A percentile compares a stretch with the other conserved stretches of the same genome.
Evolutionary conservation across 495 filamentous ascomycete genomes (phyloP).

Genomic region (Talaromyces nanjingensis): DNA sequence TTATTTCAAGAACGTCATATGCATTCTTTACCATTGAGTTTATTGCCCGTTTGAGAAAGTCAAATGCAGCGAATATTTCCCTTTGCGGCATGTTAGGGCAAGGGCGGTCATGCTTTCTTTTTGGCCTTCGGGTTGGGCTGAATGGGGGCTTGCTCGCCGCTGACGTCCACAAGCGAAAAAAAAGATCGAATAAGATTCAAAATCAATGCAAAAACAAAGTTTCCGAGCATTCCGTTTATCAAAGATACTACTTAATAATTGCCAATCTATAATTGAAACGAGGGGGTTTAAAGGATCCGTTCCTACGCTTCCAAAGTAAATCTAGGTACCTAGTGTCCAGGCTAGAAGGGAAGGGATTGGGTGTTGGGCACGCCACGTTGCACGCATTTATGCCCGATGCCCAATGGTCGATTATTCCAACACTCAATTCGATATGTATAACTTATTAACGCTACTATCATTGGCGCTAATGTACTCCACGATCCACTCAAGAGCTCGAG

Average conservation of each 20-base stretch:
- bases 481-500: not conserved
- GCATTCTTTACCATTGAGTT: not conserved
- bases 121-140: not conserved
- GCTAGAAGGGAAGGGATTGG: not conserved
- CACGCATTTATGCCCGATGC: conserved; percentile 10
- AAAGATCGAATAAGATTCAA: not conserved
- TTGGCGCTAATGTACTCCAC: conserved; percentile 1
- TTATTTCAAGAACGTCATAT: not conserved
- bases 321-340: not conserved
- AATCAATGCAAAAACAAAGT: not conserved
- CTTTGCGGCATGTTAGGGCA: conserved; percentile 4
- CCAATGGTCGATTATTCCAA: conserved; percentile 1
- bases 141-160: not conserved
- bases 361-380: conserved; percentile 6
- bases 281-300: too few relatives aligned
- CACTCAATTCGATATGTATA: not conserved
- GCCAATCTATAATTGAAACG: not conserved
- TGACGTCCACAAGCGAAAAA: not conserved
- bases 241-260: not conserved
- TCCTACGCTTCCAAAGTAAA: not conserved
- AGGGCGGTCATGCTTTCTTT: not conserved
- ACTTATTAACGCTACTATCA: not conserved
- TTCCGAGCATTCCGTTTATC: not conserved
- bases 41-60: not conserved
- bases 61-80: not conserved